Conservation (phyloP, 192 early-diverging fungal species). For the Coemansia sp. region DNA sequence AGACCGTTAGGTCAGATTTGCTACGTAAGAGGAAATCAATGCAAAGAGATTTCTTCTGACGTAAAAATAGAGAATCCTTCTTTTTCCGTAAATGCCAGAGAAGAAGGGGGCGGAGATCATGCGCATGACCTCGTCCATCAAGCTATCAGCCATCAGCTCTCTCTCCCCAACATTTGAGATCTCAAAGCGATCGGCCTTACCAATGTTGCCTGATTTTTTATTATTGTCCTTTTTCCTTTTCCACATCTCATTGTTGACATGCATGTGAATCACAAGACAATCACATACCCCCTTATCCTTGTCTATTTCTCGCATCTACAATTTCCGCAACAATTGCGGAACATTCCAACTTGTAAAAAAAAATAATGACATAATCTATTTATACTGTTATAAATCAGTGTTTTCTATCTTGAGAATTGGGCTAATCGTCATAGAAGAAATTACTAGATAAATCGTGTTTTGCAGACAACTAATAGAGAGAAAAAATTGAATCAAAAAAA, state of each 20-base stretch:
- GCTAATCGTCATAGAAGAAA: not conserved
- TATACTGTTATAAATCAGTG: not conserved
- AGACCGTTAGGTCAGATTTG: not conserved
- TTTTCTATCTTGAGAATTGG: not conserved
- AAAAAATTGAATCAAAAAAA: not conserved
- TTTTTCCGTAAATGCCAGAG: not conserved
- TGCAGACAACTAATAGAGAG: slow-evolving; percentile 4
- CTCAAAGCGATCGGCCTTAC: not conserved
- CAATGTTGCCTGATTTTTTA: slow-evolving; percentile 11
- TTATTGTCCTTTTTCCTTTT: not conserved
- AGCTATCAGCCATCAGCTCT: not conserved
- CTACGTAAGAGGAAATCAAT: slow-evolving; percentile 10
- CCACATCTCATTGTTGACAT: not conserved
- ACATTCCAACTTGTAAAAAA: not conserved
- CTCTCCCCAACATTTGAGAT: slow-evolving; percentile 2
- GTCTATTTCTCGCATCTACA: not conserved
- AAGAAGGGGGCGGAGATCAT: slow-evolving; percentile 3
- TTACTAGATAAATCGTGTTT: not conserved
- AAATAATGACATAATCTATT: not conserved
- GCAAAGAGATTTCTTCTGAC: not conserved
- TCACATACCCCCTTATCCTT: not conserved
- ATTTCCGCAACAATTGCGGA: not conserved
- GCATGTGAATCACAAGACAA: not conserved
- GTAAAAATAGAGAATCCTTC: slow-evolving; percentile 14
- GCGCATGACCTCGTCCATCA: not conserved